Evolutionary conservation across 2,329 filamentous ascomycete species (phyloP).

Genomic region (Clarireedia hainanense): DNA sequence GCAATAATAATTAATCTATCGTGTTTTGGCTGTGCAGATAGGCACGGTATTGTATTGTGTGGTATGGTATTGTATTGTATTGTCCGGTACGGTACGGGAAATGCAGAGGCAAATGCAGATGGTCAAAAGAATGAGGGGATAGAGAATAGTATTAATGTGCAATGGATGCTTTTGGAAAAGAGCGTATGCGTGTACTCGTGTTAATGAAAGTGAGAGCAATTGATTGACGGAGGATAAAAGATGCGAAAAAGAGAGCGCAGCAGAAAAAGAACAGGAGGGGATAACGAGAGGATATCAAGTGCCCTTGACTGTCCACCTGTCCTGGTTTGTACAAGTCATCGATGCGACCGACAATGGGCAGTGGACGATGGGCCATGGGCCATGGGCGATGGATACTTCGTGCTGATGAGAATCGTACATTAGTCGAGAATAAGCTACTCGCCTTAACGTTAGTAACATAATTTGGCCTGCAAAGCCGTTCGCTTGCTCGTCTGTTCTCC

Average conservation of each 20-base stretch:
- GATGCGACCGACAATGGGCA: not conserved
- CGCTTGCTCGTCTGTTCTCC: too few species aligned
- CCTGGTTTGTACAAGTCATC: constrained; percentile 9
- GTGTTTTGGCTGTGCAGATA: too few species aligned
- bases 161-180: not conserved
- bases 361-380: too few species aligned
- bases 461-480: not conserved
- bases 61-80: too few species aligned
- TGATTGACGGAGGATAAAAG: not conserved
- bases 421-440: constrained; percentile 28
- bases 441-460: not conserved
- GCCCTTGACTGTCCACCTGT: not conserved
- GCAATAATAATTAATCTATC: too few species aligned
- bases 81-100: not conserved
- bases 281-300: constrained; percentile 8
- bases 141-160: not conserved
- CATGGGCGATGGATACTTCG: too few species aligned
- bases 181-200: not conserved
- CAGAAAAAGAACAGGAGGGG: constrained; percentile 6
- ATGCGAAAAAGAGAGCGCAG: constrained; percentile 1
- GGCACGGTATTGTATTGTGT: too few species aligned
- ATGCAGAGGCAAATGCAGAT: not conserved
- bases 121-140: not conserved
- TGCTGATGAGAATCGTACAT: too few species aligned
- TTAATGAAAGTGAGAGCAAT: not conserved